Conservation (phyloP, 495 filamentous ascomycete genomes). For the Amphirosellinia nigrospora region DNA sequence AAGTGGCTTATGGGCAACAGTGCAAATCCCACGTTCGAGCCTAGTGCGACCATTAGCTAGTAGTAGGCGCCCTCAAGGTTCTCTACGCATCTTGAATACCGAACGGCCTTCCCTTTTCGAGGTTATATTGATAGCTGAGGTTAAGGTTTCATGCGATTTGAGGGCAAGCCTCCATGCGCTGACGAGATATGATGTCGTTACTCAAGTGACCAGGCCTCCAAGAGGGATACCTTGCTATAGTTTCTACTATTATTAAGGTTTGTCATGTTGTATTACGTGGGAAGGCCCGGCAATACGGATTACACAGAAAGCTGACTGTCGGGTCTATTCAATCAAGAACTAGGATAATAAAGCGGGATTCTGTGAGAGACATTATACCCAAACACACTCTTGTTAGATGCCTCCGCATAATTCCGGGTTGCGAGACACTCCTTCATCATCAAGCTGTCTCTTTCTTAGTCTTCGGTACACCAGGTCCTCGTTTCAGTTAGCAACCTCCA, state of each 20-base stretch:
- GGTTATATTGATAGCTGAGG: background rate
- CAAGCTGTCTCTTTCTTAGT: background rate
- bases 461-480: background rate
- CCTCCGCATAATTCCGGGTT: background rate
- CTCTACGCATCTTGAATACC: background rate
- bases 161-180: background rate
- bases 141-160: background rate
- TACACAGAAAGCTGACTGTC: background rate
- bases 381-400: background rate
- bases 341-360: background rate
- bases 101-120: conserved; percentile 7
- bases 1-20: background rate
- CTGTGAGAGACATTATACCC: background rate
- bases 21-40: background rate
- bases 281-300: no score
- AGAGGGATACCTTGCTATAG: background rate
- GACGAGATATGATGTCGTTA: background rate
- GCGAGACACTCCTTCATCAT: no score
- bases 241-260: background rate
- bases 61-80: background rate
- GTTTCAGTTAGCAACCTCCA: conserved; percentile 1
- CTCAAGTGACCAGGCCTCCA: background rate
- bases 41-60: background rate
- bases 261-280: background rate
- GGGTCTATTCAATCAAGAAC: background rate